phyloP scores from a whole-genome alignment of 108 stramenopile species.

The Aureococcus anophagefferens region DNA sequence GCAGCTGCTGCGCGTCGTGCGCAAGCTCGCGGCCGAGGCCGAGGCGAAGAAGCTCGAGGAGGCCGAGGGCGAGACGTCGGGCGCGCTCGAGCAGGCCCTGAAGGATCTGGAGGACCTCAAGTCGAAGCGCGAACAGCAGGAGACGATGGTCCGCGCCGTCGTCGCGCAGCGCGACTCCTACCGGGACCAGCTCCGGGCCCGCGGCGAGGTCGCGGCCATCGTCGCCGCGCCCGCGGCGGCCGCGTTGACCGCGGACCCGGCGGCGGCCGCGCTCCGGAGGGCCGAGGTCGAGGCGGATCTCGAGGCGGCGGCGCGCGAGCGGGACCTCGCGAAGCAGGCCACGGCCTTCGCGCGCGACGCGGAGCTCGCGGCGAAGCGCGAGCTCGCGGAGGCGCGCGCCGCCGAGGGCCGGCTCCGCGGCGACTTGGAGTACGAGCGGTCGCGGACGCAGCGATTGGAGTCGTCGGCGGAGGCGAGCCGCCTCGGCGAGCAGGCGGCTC shows the following conservation, averaged over 20 bases:
- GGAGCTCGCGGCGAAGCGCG: background rate
- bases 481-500: background rate
- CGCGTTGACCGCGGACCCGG: background rate
- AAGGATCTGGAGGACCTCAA: background rate
- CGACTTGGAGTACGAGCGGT: background rate
- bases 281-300: background rate
- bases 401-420: background rate
- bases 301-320: background rate
- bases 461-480: background rate
- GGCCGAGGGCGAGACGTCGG: background rate
- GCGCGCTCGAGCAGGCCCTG: background rate
- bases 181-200: background rate
- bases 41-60: background rate
- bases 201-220: background rate
- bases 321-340: background rate
- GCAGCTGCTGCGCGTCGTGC: slow-evolving; percentile 12
- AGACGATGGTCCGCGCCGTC: background rate
- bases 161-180: background rate
- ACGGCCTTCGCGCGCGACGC: background rate
- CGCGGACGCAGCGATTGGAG: background rate
- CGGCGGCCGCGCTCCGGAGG: background rate
- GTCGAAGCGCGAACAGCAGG: background rate
- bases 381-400: background rate
- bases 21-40: slow-evolving; percentile 1
- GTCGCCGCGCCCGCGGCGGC: background rate